Base-by-base conservation (phyloP, 768 basidiomycete genomes). In the Russula griseocarnosa region DNA sequence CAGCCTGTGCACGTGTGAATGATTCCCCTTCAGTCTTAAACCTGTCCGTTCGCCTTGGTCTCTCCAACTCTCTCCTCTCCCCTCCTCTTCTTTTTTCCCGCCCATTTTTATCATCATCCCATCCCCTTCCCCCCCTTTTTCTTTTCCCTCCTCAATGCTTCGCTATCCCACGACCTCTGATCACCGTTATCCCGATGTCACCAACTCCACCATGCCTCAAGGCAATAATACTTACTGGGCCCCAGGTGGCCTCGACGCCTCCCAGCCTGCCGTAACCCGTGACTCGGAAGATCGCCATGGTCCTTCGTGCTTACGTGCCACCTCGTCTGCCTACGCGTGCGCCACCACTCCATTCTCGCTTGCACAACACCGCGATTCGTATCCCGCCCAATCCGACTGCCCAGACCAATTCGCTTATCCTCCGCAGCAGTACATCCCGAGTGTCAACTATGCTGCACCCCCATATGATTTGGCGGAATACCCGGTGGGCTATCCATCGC, bases 401-500 rank as follows among this genome's bases (percentile, higher is more conserved):
- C 14, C 64, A 14, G 53, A 26, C 10, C 64, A 58, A 14, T 54
- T 47, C 32, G 14, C n/a, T 22, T 65, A 67, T 30, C 38, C 44
- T 42, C n/a, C 54, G 1, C 62, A 65, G 42, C 30, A 44, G 30
- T 51, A 55, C 34, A 5, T 42, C 9, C 7, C 54, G 9, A 13
- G 3, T 20, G 63, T 53, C n/a, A 67, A 67, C 46, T 67, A 66
- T 26, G 38, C 44, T 3, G 3, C 18, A 11, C 59, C 66, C 22
- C 66, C 60, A 3, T 67, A 55, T 24, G 66, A 67, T 54, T 58
- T 67, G 14, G 63, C 56, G 14, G 66, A 54, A 28, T 67, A 66
- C 28, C 66, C 63, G n/a, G 66, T 67, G 42, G 40, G 63, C 40
- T 18, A 11, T 24, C 22, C 13, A 16, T 14, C 56, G 13, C 18